These are phyloP conservation scores for Arabis alpina DNA, from an alignment of 345 rosid genomes.

Conservation along the genomic window DNA sequence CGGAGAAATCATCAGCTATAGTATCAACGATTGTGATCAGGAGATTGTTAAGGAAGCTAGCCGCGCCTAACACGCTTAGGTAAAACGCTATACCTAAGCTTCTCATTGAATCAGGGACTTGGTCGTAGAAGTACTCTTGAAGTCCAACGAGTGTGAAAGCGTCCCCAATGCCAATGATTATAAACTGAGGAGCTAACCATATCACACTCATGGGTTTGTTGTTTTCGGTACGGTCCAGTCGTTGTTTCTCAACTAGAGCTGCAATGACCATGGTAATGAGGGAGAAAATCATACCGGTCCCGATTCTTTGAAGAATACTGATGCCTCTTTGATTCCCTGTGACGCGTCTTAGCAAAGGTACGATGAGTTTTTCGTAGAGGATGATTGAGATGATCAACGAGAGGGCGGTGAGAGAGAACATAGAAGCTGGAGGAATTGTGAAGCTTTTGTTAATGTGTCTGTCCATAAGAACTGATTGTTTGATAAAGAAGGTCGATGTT, in stretches of 20 bases:
- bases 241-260: constrained; percentile 72
- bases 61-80: constrained; percentile 78
- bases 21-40: constrained; percentile 63
- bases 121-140: constrained; percentile 93
- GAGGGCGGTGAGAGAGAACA: constrained; percentile 45
- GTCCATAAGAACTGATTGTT: constrained; percentile 70
- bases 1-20: constrained; percentile 46
- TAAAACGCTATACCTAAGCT: constrained; percentile 92
- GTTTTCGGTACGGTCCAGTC: constrained; percentile 44
- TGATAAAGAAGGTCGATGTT: constrained; percentile 82
- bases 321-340: constrained; percentile 68
- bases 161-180: constrained; percentile 75
- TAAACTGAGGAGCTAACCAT: constrained; percentile 88
- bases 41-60: constrained; percentile 74
- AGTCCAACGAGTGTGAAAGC: constrained; percentile 83
- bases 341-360: constrained; percentile 45
- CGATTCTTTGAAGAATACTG: constrained; percentile 86
- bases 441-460: constrained; percentile 47
- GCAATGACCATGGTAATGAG: constrained; percentile 64
- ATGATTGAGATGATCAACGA: constrained; percentile 47
- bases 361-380: constrained; percentile 54
- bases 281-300: constrained; percentile 84
- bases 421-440: constrained; percentile 54
- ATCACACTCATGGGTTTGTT: constrained; percentile 65
- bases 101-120: constrained; percentile 96